Conservation (phyloP, 1,139 yeast genomes). For the Protomyces arabidopsidicola region DNA sequence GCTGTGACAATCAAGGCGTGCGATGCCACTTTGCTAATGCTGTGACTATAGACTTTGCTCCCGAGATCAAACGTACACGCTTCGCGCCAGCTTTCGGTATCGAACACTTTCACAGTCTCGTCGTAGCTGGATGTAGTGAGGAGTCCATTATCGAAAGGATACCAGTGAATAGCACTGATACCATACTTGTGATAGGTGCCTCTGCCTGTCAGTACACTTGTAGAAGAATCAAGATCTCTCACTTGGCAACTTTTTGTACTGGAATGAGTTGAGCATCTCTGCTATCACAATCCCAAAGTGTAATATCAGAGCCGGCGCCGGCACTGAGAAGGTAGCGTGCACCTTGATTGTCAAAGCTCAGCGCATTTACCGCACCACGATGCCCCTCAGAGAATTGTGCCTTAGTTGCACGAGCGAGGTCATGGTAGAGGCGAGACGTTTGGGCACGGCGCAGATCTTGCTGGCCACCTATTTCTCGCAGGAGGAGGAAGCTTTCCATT, state of each 20-base stretch:
- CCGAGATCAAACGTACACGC: slow-evolving; percentile 61
- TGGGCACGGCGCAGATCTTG: slow-evolving; percentile 17
- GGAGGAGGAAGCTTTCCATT: slow-evolving; percentile 19
- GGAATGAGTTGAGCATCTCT: neutral
- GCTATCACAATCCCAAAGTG: slow-evolving; percentile 8
- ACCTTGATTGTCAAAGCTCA: slow-evolving; percentile 14
- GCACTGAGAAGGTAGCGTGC: slow-evolving; percentile 14
- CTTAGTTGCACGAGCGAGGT: neutral
- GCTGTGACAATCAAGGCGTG: slow-evolving; percentile 54
- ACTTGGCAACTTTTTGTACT: neutral
- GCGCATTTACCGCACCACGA: slow-evolving; percentile 23
- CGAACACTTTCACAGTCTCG: slow-evolving; percentile 75
- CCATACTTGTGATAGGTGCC: slow-evolving; percentile 58
- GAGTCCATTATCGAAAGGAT: slow-evolving; percentile 85
- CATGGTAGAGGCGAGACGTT: slow-evolving; percentile 17
- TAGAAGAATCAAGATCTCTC: neutral
- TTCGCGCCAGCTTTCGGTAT: slow-evolving; percentile 54
- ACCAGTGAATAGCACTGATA: slow-evolving; percentile 67
- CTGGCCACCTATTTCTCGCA: slow-evolving; percentile 15
- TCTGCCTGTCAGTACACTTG: neutral
- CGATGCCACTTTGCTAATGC: slow-evolving; percentile 42
- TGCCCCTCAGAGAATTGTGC: slow-evolving; percentile 1
- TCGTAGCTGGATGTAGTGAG: slow-evolving; percentile 81
- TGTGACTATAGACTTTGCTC: slow-evolving; percentile 43
- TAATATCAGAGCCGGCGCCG: neutral